phyloP scores from a whole-genome alignment of 2,329 filamentous ascomycete genomes.

The Sarocladium kiliense region DNA sequence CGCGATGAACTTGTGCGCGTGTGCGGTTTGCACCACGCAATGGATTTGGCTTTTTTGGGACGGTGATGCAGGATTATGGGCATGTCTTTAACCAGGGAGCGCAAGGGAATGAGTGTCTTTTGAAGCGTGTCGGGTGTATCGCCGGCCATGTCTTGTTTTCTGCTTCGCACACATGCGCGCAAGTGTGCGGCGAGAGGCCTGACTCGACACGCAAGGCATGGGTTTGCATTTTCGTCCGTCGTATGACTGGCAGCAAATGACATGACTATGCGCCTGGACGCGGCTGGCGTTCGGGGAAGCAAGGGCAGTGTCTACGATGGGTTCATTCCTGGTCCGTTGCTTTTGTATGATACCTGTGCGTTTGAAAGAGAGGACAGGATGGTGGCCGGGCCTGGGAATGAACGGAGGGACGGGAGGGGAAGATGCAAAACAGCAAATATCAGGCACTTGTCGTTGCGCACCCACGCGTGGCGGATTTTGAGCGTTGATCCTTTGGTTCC shows the following conservation, averaged over 20 bases:
- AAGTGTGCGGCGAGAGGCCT: not conserved
- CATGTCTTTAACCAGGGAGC: constrained; percentile 7
- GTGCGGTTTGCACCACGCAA: constrained; percentile 10
- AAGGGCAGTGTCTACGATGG: not conserved
- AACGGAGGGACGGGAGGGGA: not conserved
- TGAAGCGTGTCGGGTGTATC: not conserved
- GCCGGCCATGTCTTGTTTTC: not conserved
- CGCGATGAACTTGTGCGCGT: not conserved
- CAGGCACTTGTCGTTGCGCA: constrained; percentile 3
- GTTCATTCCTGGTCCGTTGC: constrained; percentile 1
- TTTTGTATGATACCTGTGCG: constrained; percentile 4
- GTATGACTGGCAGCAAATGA: not conserved
- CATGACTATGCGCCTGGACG: not conserved
- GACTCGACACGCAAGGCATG: not conserved
- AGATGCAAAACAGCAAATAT: constrained; percentile 7
- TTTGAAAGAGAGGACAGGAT: not conserved
- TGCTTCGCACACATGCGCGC: not conserved
- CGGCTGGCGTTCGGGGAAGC: not conserved
- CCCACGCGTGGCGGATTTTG: not conserved
- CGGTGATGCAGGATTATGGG: not conserved
- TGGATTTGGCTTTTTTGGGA: constrained; percentile 1
- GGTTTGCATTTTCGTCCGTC: constrained; percentile 7
- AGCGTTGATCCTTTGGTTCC: not conserved
- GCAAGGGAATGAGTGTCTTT: constrained; percentile 7
- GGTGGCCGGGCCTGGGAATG: not conserved